Conservation (phyloP, 768 basidiomycete species). For the Kwoniella dendrophila region DNA sequence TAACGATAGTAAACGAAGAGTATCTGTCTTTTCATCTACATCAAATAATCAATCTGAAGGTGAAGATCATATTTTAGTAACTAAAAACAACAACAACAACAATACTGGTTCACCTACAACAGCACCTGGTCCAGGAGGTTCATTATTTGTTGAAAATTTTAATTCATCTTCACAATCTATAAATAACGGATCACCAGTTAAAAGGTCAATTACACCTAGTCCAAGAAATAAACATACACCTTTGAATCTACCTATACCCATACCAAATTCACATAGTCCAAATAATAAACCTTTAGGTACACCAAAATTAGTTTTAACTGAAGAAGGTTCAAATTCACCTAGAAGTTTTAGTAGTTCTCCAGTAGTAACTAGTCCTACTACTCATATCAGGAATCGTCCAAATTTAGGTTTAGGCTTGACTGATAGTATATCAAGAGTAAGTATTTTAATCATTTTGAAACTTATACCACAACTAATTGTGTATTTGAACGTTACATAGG, state of each 20-base stretch:
- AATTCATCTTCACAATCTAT: not conserved
- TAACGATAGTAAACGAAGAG: not conserved
- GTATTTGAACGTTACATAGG: too few species aligned
- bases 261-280: slow-evolving; percentile 2
- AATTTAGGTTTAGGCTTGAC: slow-evolving; percentile 8
- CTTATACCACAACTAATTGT: too few species aligned
- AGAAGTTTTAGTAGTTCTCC: slow-evolving; percentile 35
- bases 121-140: slow-evolving; percentile 14
- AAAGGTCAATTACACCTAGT: slow-evolving; percentile 12
- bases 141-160: slow-evolving; percentile 26
- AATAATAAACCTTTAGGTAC: slow-evolving; percentile 30
- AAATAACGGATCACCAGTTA: slow-evolving; percentile 11
- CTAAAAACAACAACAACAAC: not conserved
- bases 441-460: too few species aligned
- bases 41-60: slow-evolving; percentile 1
- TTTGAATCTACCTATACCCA: slow-evolving; percentile 13
- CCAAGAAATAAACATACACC: slow-evolving; percentile 15
- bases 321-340: slow-evolving; percentile 44
- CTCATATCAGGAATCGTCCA: not conserved
- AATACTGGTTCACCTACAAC: not conserved
- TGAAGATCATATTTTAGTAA: not conserved
- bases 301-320: slow-evolving; percentile 42
- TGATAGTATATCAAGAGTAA: slow-evolving; percentile 1
- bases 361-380: slow-evolving; percentile 15
- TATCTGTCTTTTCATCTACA: slow-evolving; percentile 4